These are phyloP conservation scores for Pythium utonaiense DNA, from an alignment of 352 stramenopile species.

Conservation along the genomic window DNA sequence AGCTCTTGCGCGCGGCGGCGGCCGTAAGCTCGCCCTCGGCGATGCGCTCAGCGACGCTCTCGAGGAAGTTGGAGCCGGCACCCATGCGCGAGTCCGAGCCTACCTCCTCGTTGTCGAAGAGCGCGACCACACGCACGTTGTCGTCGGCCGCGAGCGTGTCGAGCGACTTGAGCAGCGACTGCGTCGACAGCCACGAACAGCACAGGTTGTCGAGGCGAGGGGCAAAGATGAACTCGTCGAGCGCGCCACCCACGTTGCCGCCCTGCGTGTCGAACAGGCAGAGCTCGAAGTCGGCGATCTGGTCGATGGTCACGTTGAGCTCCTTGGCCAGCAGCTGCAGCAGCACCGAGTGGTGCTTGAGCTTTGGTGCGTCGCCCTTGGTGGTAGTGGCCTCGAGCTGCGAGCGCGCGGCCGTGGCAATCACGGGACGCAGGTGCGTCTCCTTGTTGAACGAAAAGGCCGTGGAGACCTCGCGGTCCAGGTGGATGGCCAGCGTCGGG, in stretches of 20 bases:
- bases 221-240: slow-evolving; percentile 96
- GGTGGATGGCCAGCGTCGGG: slow-evolving; percentile 97
- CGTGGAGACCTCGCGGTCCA: slow-evolving; percentile 88
- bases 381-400: slow-evolving; percentile 77
- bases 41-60: slow-evolving; percentile 60
- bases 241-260: slow-evolving; percentile 87
- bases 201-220: slow-evolving; percentile 97
- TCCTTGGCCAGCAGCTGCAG: slow-evolving; percentile 92
- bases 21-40: slow-evolving; percentile 51
- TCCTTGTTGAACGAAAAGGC: slow-evolving; percentile 96
- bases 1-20: slow-evolving; percentile 60
- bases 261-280: slow-evolving; percentile 96
- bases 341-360: slow-evolving; percentile 91
- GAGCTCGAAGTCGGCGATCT: slow-evolving; percentile 97
- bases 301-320: slow-evolving; percentile 69
- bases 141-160: slow-evolving; percentile 58
- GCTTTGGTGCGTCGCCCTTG: slow-evolving; percentile 45
- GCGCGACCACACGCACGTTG: slow-evolving; percentile 89
- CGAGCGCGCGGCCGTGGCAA: slow-evolving; percentile 78
- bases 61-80: slow-evolving; percentile 78
- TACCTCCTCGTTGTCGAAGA: slow-evolving; percentile 99
- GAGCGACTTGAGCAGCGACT: slow-evolving; percentile 83
- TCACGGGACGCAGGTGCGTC: slow-evolving; percentile 93
- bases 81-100: slow-evolving; percentile 88
- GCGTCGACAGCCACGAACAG: slow-evolving; percentile 91